Evolutionary conservation across 116 monocot genomes (phyloP), one percentile per base, ranked within the genome.

Genomic region (Phalaenopsis hybrid): DNA sequence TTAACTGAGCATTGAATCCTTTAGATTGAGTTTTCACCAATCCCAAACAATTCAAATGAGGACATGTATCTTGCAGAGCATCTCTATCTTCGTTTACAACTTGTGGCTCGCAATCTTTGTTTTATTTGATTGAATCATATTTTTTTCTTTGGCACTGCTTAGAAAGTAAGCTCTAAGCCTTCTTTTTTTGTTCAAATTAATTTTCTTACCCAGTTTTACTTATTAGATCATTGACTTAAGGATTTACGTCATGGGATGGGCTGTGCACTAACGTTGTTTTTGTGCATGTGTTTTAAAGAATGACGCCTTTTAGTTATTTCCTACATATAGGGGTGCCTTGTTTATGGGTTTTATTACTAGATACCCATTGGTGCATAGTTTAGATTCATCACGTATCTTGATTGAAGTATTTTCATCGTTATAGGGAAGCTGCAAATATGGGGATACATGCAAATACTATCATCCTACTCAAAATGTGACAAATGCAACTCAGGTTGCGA

Each of bases 341-440:
- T 63, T 61, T 61, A 23, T 58, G 20, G 21, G 5, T 63, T 23
- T n/a, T 21, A 63, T 63, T 21, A 23, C 63, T 63, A 21, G 63
- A 63, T 63, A 63, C 63, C 63, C 5, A 63, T 63, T 63, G 21
- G 25, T 23, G 23, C 63, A 23, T 63, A 7, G 21, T 63, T 63
- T 63, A 11, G 0, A 63, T 5, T 63, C 63, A 23, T 63, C 63
- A 21, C 21, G 72, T 72, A 72, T 72, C 6, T 75, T 75, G 75
- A 33, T 72, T 72, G 31, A 37, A 72, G 37, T 69, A 13, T 72
- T 72, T 34, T 72, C 34, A 31, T 12, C 9, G n/a, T 46, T 75
- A 17, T 41, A 94, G 96, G 96, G 96, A 61, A 83, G 57, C 50
- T 96, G 96, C 84, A 94, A 88, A 59, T 92, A 83, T 82, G 92